Conservation (phyloP, 1,139 yeast genomes). For the Saccharomyces hybrid region DNA sequence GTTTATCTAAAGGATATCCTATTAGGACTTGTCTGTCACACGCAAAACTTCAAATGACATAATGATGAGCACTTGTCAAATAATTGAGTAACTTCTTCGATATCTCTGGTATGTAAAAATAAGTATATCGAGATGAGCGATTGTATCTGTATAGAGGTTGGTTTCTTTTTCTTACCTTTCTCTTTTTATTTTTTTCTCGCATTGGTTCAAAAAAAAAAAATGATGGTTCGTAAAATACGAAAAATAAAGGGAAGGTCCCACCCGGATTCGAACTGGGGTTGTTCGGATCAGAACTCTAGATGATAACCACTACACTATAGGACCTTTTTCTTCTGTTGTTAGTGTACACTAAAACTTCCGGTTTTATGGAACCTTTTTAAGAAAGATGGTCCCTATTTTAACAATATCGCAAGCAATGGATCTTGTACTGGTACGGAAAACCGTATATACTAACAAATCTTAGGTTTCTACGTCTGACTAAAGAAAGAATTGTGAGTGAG, state of each 20-base stretch:
- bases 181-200: background rate
- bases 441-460: no score
- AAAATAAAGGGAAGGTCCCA: constrained; percentile 47
- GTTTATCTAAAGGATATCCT: background rate
- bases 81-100: background rate
- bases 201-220: background rate
- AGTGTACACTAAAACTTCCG: background rate
- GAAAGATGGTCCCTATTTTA: background rate
- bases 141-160: background rate
- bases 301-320: constrained; percentile 50
- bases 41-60: background rate
- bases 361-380: background rate
- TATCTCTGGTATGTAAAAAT: background rate
- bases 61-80: background rate
- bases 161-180: background rate
- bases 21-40: background rate
- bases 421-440: no score
- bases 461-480: no score
- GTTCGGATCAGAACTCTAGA: constrained; percentile 60
- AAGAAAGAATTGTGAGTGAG: no score
- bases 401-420: no score
- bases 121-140: background rate
- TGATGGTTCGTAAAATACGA: constrained; percentile 9
- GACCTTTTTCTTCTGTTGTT: constrained; percentile 28
- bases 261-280: constrained; percentile 90